These are phyloP conservation scores for Thymus mandschuricus DNA, from an alignment of 257 asterid genomes.

Conservation along the genomic window DNA sequence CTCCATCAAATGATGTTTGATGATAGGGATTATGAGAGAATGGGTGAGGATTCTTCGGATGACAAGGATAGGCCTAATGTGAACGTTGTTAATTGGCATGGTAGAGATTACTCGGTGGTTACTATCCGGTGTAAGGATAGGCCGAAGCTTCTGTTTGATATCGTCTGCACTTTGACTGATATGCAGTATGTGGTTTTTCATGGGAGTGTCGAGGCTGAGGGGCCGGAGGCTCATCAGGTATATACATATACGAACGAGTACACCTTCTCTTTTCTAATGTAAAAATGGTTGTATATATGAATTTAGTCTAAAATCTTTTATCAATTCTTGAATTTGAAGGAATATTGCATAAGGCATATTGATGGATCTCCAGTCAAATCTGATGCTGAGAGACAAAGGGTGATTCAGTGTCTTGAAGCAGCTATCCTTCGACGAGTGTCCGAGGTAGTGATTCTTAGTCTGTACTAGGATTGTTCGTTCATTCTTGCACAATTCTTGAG, in stretches of 20 bases:
- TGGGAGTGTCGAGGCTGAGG: constrained; percentile 84
- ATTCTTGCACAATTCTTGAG: neutral
- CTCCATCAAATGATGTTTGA: constrained; percentile 98
- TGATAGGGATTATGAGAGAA: constrained; percentile 81
- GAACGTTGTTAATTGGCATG: constrained; percentile 87
- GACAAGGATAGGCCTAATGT: constrained; percentile 77
- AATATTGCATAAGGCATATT: constrained; percentile 82
- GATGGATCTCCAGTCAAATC: constrained; percentile 97
- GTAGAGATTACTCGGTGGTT: constrained; percentile 84
- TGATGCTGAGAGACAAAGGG: constrained; percentile 94
- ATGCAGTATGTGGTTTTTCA: constrained; percentile 96
- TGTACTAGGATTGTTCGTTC: neutral
- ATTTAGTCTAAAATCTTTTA: neutral
- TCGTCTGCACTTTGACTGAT: constrained; percentile 87
- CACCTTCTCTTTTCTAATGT: neutral
- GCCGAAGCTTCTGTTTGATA: constrained; percentile 89
- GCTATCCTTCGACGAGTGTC: constrained; percentile 94
- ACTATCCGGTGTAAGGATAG: constrained; percentile 87
- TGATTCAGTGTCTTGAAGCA: constrained; percentile 94
- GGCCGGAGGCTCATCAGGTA: constrained; percentile 91
- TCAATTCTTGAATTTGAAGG: constrained; percentile 52
- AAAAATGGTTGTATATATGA: neutral
- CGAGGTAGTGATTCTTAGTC: constrained; percentile 51
- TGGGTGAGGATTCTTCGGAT: constrained; percentile 38
- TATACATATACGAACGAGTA: constrained; percentile 27